Conservation (phyloP, 2,329 filamentous ascomycete genomes). For the Tolypocladium ovalisporum region DNA sequence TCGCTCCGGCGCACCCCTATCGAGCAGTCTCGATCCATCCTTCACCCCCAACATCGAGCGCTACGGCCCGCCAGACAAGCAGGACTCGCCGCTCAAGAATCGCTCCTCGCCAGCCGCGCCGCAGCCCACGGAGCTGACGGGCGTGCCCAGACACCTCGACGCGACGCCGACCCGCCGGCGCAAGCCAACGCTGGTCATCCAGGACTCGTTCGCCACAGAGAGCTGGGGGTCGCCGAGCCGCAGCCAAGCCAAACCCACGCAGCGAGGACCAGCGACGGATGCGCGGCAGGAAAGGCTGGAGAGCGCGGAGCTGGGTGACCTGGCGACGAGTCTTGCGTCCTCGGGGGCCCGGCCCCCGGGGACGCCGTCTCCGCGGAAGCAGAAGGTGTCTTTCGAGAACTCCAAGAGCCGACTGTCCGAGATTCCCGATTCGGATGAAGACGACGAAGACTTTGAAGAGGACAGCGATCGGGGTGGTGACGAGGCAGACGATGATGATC, state of each 20-base stretch:
- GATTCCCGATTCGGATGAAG: conserved; percentile 41
- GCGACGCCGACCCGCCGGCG: conserved; percentile 8
- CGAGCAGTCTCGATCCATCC: conserved; percentile 25
- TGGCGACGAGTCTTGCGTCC: not conserved
- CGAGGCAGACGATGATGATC: conserved; percentile 6
- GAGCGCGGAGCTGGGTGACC: not conserved
- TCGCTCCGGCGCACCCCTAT: conserved; percentile 32
- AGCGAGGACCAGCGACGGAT: not conserved
- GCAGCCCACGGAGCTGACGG: conserved; percentile 10
- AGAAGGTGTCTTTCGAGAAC: not conserved
- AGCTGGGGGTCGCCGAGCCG: conserved; percentile 17
- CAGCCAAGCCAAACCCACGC: conserved; percentile 7
- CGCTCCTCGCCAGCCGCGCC: conserved; percentile 17
- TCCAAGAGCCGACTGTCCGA: conserved; percentile 13
- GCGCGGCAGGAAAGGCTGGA: not conserved
- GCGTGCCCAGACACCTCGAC: conserved; percentile 8
- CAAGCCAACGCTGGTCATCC: conserved; percentile 24
- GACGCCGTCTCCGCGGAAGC: conserved; percentile 6
- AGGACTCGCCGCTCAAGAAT: conserved; percentile 26
- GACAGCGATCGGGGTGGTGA: conserved; percentile 9
- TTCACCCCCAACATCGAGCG: conserved; percentile 27
- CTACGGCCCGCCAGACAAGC: conserved; percentile 22
- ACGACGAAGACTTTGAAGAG: conserved; percentile 16
- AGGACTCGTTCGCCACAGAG: conserved; percentile 33
- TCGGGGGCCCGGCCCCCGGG: conserved; percentile 5